Percentiles rank a stretch among this genome's conserved stretches.
Evolutionary conservation across 2,329 filamentous ascomycete species (phyloP).

Genomic region (Intubia oerlemansii): DNA sequence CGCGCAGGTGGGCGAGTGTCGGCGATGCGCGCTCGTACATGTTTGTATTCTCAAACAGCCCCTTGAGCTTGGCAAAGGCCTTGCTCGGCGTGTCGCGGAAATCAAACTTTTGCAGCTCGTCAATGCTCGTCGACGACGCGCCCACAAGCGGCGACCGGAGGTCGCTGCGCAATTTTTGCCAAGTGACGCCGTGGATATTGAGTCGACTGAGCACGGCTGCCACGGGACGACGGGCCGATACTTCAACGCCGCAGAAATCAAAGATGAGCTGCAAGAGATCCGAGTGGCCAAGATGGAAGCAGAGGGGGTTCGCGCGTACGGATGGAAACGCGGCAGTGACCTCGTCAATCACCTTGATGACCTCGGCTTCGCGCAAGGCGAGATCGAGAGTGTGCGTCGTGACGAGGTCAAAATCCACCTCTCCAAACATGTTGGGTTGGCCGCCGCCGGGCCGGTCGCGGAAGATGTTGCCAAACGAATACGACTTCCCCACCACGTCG

Average conservation of each 20-base stretch:
- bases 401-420: constrained; percentile 94
- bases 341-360: constrained; percentile 86
- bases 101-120: constrained; percentile 79
- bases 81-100: constrained; percentile 47
- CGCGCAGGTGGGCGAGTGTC: constrained; percentile 59
- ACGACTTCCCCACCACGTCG: constrained; percentile 50
- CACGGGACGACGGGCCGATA: constrained; percentile 43
- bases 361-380: constrained; percentile 78
- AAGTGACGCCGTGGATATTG: constrained; percentile 60
- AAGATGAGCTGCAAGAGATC: constrained; percentile 75
- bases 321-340: constrained; percentile 64
- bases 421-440: constrained; percentile 62
- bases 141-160: constrained; percentile 64
- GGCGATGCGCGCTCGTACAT: constrained; percentile 54
- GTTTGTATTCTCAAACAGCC: constrained; percentile 38
- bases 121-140: constrained; percentile 70
- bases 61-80: constrained; percentile 35
- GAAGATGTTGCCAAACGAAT: constrained; percentile 75
- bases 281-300: constrained; percentile 78
- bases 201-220: constrained; percentile 75
- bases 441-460: constrained; percentile 59
- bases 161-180: constrained; percentile 65
- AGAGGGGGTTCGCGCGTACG: constrained; percentile 51
- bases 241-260: constrained; percentile 64
- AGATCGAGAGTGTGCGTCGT: constrained; percentile 63